phyloP scores from a whole-genome alignment of 2,329 filamentous ascomycete species.

The Fusarium nygamai region DNA sequence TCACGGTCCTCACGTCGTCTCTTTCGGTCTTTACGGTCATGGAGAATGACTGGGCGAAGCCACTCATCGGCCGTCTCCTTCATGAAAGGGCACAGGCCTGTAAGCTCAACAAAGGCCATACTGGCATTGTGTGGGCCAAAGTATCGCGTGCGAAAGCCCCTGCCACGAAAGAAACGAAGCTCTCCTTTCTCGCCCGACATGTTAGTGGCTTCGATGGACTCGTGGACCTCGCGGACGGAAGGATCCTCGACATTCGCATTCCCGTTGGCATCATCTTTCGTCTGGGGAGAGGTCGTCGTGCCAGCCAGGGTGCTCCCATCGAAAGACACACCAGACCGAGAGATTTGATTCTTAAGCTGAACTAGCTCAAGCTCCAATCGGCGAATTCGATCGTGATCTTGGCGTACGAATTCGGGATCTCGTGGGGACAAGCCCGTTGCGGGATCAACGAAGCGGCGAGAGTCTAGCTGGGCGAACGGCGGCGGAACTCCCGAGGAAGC shows the following conservation, averaged over 20 bases:
- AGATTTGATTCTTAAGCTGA: constrained; percentile 63
- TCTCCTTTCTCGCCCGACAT: constrained; percentile 60
- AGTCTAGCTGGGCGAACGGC: constrained; percentile 55
- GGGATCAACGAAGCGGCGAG: constrained; percentile 49
- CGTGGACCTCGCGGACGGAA: constrained; percentile 51
- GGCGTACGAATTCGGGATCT: constrained; percentile 51
- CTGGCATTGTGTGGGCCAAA: constrained; percentile 69
- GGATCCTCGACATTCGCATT: constrained; percentile 46
- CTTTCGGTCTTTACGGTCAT: constrained; percentile 65
- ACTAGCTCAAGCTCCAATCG: constrained; percentile 68
- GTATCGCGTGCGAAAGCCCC: constrained; percentile 69
- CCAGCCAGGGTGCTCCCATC: constrained; percentile 63
- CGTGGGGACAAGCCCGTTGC: constrained; percentile 46
- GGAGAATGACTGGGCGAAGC: constrained; percentile 66
- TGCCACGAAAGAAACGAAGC: constrained; percentile 66
- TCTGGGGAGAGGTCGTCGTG: constrained; percentile 56
- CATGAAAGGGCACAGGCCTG: constrained; percentile 69
- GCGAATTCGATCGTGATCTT: constrained; percentile 68
- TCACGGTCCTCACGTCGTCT: constrained; percentile 64
- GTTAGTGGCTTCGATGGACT: constrained; percentile 53
- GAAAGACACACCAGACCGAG: constrained; percentile 56
- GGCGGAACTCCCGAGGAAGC: constrained; percentile 57
- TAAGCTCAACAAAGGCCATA: constrained; percentile 68
- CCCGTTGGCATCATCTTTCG: constrained; percentile 54
- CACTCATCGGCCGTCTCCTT: constrained; percentile 70